Evolutionary conservation across 2,329 filamentous ascomycete species (phyloP), one percentile per base, ranked within the genome.

Genomic region (Pseudogymnoascus sp.): DNA sequence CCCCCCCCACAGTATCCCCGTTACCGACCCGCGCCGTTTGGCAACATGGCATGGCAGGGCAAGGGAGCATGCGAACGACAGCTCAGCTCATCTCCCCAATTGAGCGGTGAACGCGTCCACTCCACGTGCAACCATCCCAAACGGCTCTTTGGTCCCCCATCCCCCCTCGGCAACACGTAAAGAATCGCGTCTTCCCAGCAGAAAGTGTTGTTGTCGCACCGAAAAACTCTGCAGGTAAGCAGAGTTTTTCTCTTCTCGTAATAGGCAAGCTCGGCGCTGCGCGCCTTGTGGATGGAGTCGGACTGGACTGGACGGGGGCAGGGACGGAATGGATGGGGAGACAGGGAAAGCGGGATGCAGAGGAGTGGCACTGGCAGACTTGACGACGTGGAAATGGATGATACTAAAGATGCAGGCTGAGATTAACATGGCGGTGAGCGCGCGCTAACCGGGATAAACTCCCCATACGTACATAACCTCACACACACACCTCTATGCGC

Each of bases 111-210:
- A 30, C 45, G 45, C 26, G 45, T 52, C 8, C 9, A 2, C 2
- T 13, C 26, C 45, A 52, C 45, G 45, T 52, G 45, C 10, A 3
- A 2, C 1, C 9, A 10, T 52, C 45, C 45, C 3, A 30, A 30
- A 8, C n/a, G 23, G 30, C 19, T 52, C n/a, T n/a, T n/a, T n/a
- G 41, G 41, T 30, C 9, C n/a, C 34, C 7, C 8, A 2, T 23
- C 33, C 18, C 28, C 58, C 26, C 60, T 56, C 34, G 23, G 45
- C 23, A 34, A 15, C 34, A 39, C 19, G 41, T 23, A 38, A 35
- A 18, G 52, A 45, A 60, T 35, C 63, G 59, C 60, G 45, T 52
- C 39, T 48, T 48, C 39, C 39, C 39, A 18, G 23, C 0, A 0
- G 3, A 0, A n/a, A 18, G 9, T 30, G 45, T 18, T 52, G 3